Base-by-base conservation (phyloP, 1,284 basidiomycete species). In the Tilletia horrida region DNA sequence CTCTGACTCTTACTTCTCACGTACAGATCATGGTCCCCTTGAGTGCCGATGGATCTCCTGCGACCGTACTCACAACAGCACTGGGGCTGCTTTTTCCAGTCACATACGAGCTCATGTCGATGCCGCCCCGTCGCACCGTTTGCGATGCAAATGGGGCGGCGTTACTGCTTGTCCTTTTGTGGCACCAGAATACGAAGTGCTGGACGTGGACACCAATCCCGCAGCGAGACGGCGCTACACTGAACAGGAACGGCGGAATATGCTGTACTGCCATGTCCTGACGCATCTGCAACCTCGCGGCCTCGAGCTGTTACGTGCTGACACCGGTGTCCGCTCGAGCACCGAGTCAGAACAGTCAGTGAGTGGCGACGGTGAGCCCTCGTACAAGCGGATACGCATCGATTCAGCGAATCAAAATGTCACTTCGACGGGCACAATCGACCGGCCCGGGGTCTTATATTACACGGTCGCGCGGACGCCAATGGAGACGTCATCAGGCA, bases 391-490 rank as follows among this genome's bases (percentile, higher is more conserved):
- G 3, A 35, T 59, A n/a, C 55, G 55, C 29, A 18, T 59, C 14
- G 55, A 59, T 21, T 11, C 11, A 40, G 35, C 35, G 35, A 40
- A 11, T 40, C 35, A 40, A 40, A 40, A 11, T 11, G 35, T 40
- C 11, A 11, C 29, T 40, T 11, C 29, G 14, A 40, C 55, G 16
- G 55, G 29, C 6, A 81, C 79, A 18, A 50, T 76, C 4, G 79
- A 81, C 64, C 68, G 72, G 25, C 79, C 78, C 0, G 79, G 77
- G 18, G 11, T 62, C 52, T 65, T 80, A 42, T 64, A 69, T 1
- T 79, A 78, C 64, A 72, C 73, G 13, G 79, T 81, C 14, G 73
- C 73, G 31, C 73, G 79, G 14, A 81, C 79, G 45, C 79, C 79
- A 7, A 76, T 78, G 25, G 65, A 70, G 50, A 68, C 72, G 2